phyloP scores from a whole-genome alignment of 2,329 filamentous ascomycete genomes.

The Cercospora beticola region DNA sequence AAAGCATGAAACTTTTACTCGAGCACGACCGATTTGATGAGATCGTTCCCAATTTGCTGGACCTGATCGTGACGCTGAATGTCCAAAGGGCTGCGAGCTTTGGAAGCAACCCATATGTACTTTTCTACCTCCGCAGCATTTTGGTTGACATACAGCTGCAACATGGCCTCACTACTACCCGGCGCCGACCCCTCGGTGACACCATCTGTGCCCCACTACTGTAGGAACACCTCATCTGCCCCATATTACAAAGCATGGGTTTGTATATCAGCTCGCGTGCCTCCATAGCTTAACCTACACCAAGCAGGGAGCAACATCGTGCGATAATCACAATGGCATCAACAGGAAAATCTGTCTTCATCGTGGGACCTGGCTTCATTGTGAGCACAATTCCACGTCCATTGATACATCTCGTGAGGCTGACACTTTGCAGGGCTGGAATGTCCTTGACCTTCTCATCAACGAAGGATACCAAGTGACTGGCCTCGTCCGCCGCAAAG shows the following conservation, averaged over 20 bases:
- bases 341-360: conserved; percentile 40
- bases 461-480: conserved; percentile 43
- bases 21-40: too few species aligned
- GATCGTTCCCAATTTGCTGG: too few species aligned
- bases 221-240: not conserved
- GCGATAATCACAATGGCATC: not conserved
- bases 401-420: not conserved
- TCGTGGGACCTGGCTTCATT: conserved; percentile 51
- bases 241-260: not conserved
- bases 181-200: not conserved
- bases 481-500: conserved; percentile 44
- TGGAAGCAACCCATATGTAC: too few species aligned
- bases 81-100: too few species aligned
- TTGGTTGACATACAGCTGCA: not conserved
- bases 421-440: conserved; percentile 38
- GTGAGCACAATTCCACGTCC: not conserved
- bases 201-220: not conserved
- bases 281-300: not conserved
- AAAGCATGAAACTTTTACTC: too few species aligned
- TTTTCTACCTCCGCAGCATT: too few species aligned
- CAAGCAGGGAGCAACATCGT: not conserved
- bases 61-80: too few species aligned
- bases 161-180: not conserved
- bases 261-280: not conserved
- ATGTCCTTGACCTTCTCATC: conserved; percentile 48